These are phyloP conservation scores for Paecilomyces fulvus DNA, from an alignment of 2,329 filamentous ascomycete genomes.

Conservation along the genomic window DNA sequence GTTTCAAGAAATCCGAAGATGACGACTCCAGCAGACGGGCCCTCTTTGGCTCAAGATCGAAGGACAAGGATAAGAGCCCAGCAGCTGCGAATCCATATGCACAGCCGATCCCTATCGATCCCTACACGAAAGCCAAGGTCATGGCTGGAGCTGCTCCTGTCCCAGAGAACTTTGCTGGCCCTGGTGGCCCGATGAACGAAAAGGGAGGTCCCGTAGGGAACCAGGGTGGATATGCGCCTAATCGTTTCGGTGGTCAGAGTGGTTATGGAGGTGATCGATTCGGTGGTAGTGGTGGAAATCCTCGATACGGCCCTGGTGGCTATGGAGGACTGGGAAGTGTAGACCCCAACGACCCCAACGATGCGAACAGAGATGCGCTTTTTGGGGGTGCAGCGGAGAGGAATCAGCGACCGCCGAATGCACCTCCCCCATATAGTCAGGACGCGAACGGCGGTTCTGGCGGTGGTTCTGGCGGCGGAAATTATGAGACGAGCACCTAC, in stretches of 20 bases:
- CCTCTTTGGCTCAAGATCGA: conserved; percentile 51
- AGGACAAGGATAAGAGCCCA: conserved; percentile 48
- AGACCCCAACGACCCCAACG: conserved; percentile 44
- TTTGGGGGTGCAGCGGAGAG: conserved; percentile 50
- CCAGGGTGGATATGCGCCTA: conserved; percentile 32
- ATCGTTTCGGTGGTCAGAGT: conserved; percentile 36
- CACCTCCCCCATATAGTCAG: conserved; percentile 26
- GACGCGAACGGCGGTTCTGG: conserved; percentile 23
- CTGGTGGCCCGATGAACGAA: conserved; percentile 10
- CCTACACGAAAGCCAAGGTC: conserved; percentile 46
- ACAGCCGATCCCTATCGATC: conserved; percentile 43
- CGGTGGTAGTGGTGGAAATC: conserved; percentile 35
- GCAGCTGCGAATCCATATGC: conserved; percentile 50
- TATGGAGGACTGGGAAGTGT: conserved; percentile 48
- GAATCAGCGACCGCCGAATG: conserved; percentile 34
- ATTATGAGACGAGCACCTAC: conserved; percentile 38
- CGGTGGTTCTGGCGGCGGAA: conserved; percentile 19
- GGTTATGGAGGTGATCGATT: conserved; percentile 48
- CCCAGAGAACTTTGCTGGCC: conserved; percentile 14
- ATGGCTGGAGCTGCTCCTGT: conserved; percentile 31
- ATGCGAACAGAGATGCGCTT: conserved; percentile 48
- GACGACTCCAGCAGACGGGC: conserved; percentile 46
- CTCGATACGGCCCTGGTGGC: conserved; percentile 43
- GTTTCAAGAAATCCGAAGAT: conserved; percentile 49
- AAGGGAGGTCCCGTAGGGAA: conserved; percentile 25